These are phyloP conservation scores for Macadamia integrifolia DNA, from an alignment of 164 flowering plant genomes.

Conservation along the genomic window DNA sequence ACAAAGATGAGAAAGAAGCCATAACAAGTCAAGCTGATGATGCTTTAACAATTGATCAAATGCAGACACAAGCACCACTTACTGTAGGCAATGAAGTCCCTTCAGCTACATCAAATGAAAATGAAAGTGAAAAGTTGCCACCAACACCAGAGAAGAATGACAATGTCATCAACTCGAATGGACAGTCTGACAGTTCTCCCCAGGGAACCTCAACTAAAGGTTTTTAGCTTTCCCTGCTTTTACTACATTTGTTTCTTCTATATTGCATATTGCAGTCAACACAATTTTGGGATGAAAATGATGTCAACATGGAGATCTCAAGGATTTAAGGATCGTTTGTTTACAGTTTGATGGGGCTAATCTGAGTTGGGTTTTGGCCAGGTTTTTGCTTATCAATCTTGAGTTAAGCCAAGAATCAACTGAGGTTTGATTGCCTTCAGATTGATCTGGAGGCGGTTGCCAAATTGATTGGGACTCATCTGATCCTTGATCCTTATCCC, in stretches of 20 bases:
- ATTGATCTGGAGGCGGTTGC: too few relatives aligned
- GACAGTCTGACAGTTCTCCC: slow-evolving; percentile 11
- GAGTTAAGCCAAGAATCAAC: too few relatives aligned
- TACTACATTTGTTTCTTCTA: not conserved
- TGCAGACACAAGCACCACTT: slow-evolving; percentile 11
- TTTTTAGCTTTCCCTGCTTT: slow-evolving; percentile 10
- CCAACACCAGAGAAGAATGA: slow-evolving; percentile 30
- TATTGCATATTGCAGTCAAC: not conserved
- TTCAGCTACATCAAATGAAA: slow-evolving; percentile 18
- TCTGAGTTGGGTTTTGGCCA: too few relatives aligned
- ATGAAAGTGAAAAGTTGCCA: slow-evolving; percentile 14
- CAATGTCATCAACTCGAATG: slow-evolving; percentile 21
- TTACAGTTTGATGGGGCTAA: too few relatives aligned
- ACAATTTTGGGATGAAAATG: not conserved
- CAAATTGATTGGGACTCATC: too few relatives aligned
- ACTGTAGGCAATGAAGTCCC: slow-evolving; percentile 13
- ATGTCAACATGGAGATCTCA: not conserved
- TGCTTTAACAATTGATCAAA: slow-evolving; percentile 8
- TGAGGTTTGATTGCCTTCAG: too few relatives aligned
- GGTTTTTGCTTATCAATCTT: too few relatives aligned
- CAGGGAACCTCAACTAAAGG: slow-evolving; percentile 46
- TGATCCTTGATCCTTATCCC: too few relatives aligned
- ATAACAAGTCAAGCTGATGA: slow-evolving; percentile 4
- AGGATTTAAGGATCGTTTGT: too few relatives aligned
- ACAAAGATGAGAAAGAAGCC: not conserved